These are phyloP conservation scores for Paecilomyces sp. DNA, from an alignment of 2,329 filamentous ascomycete species.

Conservation along the genomic window DNA sequence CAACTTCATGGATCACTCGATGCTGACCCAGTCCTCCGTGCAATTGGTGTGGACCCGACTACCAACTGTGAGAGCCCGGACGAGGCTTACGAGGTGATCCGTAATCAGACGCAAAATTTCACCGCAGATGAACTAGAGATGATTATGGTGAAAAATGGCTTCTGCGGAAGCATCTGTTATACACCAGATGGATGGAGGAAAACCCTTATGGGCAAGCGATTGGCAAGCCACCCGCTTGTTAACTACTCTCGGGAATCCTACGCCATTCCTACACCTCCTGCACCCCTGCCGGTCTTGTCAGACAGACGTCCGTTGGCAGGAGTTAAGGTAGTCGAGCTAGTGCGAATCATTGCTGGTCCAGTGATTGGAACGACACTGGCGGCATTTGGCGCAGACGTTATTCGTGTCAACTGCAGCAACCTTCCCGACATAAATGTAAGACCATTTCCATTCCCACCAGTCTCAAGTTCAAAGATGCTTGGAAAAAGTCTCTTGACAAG, in stretches of 20 bases:
- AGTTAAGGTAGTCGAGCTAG: constrained; percentile 44
- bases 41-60: constrained; percentile 39
- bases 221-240: constrained; percentile 37
- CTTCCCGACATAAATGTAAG: constrained; percentile 25
- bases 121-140: constrained; percentile 37
- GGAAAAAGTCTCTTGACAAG: not conserved
- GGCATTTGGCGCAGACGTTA: constrained; percentile 40
- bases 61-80: not conserved
- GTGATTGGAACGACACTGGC: constrained; percentile 36
- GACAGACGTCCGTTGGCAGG: constrained; percentile 32
- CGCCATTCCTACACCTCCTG: constrained; percentile 24
- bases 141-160: constrained; percentile 33
- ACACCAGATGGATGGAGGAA: constrained; percentile 38
- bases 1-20: constrained; percentile 46
- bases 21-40: constrained; percentile 34
- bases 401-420: constrained; percentile 38
- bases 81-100: not conserved
- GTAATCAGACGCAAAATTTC: constrained; percentile 22
- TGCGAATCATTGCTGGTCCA: constrained; percentile 40
- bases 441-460: constrained; percentile 15
- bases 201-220: constrained; percentile 37
- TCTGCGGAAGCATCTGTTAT: constrained; percentile 40
- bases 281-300: not conserved
- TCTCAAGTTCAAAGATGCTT: no score
- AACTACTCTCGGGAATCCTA: constrained; percentile 31